Conservation (phyloP, 2,329 filamentous ascomycete species). For the Calonectria naviculata region DNA sequence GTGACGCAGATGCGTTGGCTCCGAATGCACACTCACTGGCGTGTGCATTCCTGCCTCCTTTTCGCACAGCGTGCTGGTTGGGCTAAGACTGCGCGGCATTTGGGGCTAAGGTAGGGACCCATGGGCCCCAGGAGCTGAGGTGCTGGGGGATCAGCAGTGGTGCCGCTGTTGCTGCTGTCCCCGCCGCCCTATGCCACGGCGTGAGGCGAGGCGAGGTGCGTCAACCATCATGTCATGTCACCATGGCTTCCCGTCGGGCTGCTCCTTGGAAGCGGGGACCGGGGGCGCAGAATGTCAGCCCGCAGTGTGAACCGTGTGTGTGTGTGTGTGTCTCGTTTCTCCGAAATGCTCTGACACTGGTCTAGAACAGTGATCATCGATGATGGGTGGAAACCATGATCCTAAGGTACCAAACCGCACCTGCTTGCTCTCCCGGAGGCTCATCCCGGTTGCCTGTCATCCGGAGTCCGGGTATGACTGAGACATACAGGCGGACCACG, state of each 20-base stretch:
- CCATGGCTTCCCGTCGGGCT: background rate
- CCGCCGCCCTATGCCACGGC: background rate
- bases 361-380: background rate
- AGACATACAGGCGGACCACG: slow-evolving; percentile 29
- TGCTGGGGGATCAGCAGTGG: slow-evolving; percentile 17
- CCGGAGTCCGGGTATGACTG: slow-evolving; percentile 25
- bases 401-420: background rate
- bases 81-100: slow-evolving; percentile 1
- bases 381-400: background rate
- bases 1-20: slow-evolving; percentile 31
- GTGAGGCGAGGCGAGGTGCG: slow-evolving; percentile 9
- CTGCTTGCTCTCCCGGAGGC: background rate
- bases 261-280: background rate
- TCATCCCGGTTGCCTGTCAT: slow-evolving; percentile 28
- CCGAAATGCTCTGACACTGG: background rate
- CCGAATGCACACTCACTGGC: slow-evolving; percentile 25
- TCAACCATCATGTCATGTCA: slow-evolving; percentile 22
- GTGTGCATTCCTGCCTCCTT: slow-evolving; percentile 28
- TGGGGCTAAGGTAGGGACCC: slow-evolving; percentile 12
- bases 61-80: slow-evolving; percentile 13
- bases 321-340: background rate
- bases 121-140: slow-evolving; percentile 20
- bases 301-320: background rate
- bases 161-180: background rate
- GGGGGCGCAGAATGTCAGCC: background rate